phyloP scores from a whole-genome alignment of 2,329 filamentous ascomycete species.

The Aquanectria penicillioides region DNA sequence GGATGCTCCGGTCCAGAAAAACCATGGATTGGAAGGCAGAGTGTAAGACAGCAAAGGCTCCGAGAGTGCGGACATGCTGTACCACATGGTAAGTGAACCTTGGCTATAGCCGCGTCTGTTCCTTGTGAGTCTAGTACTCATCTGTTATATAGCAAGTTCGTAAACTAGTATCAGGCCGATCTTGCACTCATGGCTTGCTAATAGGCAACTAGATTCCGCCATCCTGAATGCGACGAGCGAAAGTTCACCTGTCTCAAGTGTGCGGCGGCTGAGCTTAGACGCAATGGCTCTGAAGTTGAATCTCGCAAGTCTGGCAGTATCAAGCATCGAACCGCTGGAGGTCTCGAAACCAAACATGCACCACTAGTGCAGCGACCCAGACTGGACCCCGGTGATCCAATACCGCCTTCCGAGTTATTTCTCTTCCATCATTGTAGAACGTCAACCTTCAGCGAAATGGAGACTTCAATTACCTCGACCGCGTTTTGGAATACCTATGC shows the following conservation, averaged over 20 bases:
- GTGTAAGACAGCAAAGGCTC: too few species aligned
- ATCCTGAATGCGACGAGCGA: not conserved
- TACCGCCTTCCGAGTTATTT: not conserved
- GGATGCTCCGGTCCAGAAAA: too few species aligned
- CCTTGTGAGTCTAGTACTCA: not conserved
- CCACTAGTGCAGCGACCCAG: not conserved
- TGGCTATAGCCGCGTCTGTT: too few species aligned
- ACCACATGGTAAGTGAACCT: constrained; percentile 5
- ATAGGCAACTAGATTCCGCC: not conserved
- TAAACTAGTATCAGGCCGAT: not conserved
- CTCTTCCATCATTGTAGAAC: not conserved
- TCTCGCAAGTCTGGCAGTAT: not conserved
- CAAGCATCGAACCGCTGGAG: not conserved
- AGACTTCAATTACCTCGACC: not conserved
- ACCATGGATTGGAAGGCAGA: too few species aligned
- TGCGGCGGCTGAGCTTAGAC: not conserved
- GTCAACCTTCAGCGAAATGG: not conserved
- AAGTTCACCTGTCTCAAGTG: not conserved
- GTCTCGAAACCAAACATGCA: not conserved
- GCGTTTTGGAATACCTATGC: not conserved
- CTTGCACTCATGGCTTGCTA: not conserved
- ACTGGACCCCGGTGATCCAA: not conserved
- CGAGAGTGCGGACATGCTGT: not conserved
- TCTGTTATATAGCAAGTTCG: not conserved
- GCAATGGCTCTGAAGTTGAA: not conserved